A percentile compares a stretch with the other conserved stretches of the same genome.
These are phyloP conservation scores for Trichomonascus vanleenenianus DNA, from an alignment of 805 yeast genomes.

Conservation along the genomic window DNA sequence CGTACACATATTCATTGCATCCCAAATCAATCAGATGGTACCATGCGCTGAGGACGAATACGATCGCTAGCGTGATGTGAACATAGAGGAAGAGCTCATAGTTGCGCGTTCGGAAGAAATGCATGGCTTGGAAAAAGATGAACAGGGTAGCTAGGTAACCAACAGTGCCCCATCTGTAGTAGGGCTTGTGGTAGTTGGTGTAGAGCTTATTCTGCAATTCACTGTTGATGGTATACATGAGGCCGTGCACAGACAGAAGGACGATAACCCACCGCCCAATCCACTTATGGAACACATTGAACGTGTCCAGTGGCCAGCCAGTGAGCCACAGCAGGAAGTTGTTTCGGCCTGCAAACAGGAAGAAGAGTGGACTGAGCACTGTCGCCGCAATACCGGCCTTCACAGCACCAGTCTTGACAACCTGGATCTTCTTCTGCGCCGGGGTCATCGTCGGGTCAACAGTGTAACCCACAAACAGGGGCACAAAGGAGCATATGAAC, in stretches of 20 bases:
- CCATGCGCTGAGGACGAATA: conserved; percentile 51
- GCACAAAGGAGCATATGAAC: conserved; percentile 23
- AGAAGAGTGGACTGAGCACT: conserved; percentile 36
- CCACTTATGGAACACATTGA: conserved; percentile 58
- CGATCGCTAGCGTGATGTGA: conserved; percentile 48
- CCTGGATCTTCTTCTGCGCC: not conserved
- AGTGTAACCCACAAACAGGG: conserved; percentile 18
- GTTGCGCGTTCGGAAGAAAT: conserved; percentile 39
- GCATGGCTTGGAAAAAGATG: conserved; percentile 42
- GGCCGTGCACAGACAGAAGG: conserved; percentile 48
- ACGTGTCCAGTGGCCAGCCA: conserved; percentile 56
- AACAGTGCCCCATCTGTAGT: conserved; percentile 31
- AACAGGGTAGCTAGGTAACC: conserved; percentile 37
- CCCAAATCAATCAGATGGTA: conserved; percentile 33
- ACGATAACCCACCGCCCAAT: conserved; percentile 44
- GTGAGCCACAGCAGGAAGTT: conserved; percentile 55
- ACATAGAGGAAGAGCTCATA: conserved; percentile 52
- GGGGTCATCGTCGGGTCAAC: conserved; percentile 2
- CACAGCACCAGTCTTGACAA: conserved; percentile 30
- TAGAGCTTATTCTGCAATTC: conserved; percentile 20
- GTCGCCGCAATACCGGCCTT: conserved; percentile 36
- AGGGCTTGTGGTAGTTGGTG: conserved; percentile 14
- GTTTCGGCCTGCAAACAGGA: conserved; percentile 64
- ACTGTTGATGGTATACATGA: conserved; percentile 41
- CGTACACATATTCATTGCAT: conserved; percentile 34